Base-by-base conservation (phyloP, 805 yeast species). In the Teunomyces lycoperdinae region DNA sequence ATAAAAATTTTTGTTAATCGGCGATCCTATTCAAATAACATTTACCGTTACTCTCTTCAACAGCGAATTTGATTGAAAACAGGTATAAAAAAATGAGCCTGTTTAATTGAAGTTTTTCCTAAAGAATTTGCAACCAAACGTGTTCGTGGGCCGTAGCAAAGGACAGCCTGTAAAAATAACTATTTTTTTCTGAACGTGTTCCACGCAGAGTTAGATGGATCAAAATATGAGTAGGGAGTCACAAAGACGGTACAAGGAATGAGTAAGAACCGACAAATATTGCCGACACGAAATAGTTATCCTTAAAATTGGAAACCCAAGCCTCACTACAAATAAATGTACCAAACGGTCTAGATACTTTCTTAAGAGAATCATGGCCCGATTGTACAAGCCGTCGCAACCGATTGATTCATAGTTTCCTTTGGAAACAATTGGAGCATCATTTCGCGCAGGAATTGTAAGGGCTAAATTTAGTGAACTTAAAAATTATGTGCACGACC, bases 401-500 rank as follows among this genome's bases (percentile, higher is more conserved):
- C 34, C 34, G 34, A 32, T 16, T 32, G 34, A 7, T 13, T 13
- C 34, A 2, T 31, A 16, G 9, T 32, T 32, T 16, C 17, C 11
- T 32, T 5, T 4, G 24, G 9, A 11, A 32, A 32, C 34, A 32
- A 32, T 32, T 17, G 17, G 34, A 6, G 14, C 33, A 13, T 31
- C 14, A 32, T 13, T 32, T 16, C 14, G 13, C 34, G 17, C n/a
- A 9, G 34, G 17, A 32, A 32, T 13, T 32, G 13, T 32, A 32
- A 32, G 13, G 14, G 5, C 34, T 13, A n/a, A 4, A 13, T 32
- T 32, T 32, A 32, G 34, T 13, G 16, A 32, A 17, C 34, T 16
- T 32, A 32, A 9, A 9, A 29, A n/a, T 38, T 24, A 38, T 38
- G 41, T 38, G 41, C 41, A 38, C 41, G 5, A 24, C 41, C 41